Base-by-base conservation (phyloP, 768 basidiomycete species). In the Boletales sp. region DNA sequence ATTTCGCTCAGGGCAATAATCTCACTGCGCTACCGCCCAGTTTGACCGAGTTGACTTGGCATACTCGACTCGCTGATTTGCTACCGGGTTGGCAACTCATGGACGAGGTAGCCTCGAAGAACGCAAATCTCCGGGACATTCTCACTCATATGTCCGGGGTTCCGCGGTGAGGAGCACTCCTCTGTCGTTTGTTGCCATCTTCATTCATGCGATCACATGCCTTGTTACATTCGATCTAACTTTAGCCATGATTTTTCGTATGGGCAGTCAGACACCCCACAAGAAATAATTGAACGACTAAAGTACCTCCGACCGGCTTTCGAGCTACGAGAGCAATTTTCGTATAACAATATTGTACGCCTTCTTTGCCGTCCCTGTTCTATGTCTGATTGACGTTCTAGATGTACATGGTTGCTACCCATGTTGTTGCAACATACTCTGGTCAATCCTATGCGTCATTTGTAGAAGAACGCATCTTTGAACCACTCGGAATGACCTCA, bases 1-100 rank as follows among this genome's bases (percentile, higher is more conserved):
- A 74, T 51, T 75, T 69, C 52, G 62, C 62, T 12, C 50, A 60
- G 11, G 66, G 72, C 3, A 60, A 56, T n/a, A 74, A 73, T 35
- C 50, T 55, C 7, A 69, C 73, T 0, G 59, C 60, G 5, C 62
- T 76, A 3, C 74, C 74, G 0, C 17, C 47, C 1, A 54, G 56
- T 5, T 18, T 73, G 18, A 47, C 48, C 11, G 64, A 53, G 71
- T 67, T 5, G 7, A 39, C 19, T 4, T 76, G 73, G 73, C 55
- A 66, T 13, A 71, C 72, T 0, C 69, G 66, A 51, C 31, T 76
- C 40, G 50, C 41, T 24, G 70, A 73, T 35, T n/a, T 76, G 8
- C 59, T 78, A 2, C 74, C 74, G 0, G 66, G 61, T 14, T 79
- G 77, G 76, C 43, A 55, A 46, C 66, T 77, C n/a, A 62, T 64